Evolutionary conservation across 2,329 filamentous ascomycete genomes (phyloP), one percentile per base, ranked within the genome.

Genomic region (Exophiala viscosa): DNA sequence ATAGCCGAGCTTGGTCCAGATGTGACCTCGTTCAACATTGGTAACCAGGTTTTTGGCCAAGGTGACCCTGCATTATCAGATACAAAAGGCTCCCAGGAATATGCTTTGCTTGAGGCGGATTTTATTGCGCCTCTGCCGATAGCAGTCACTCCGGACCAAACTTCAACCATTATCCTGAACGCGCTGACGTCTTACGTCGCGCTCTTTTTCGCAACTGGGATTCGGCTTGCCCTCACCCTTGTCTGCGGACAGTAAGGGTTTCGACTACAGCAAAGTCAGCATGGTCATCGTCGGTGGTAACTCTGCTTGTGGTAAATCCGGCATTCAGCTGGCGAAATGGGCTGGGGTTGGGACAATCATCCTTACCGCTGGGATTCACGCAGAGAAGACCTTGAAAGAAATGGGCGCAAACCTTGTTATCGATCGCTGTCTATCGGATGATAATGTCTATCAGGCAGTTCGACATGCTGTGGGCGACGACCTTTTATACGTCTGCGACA

Each of bases 1-100:
- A 23, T 46, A 4, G 33, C 36, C 32, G 5, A 46, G 23, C 32
- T 46, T 11, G 44, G 44, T 11, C 15, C 17, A 23, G 28, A 35
- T 15, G 44, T 46, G 11, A 46, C 14, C n/a, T 9, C 32, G 5
- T 46, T 46, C 44, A 46, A 36, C 13, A n/a, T 46, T 10, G 44
- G 44, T 5, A 15, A 46, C 32, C 2, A 38, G 33, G 44, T 46
- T 32, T 36, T 46, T 17, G 33, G 44, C 14, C 44, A 46, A 23
- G 44, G 44, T 18, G 44, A 46, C 13, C 44, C 44, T n/a, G 32
- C 15, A 5, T 15, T 46, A 17, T 36, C 44, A 14, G 44, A 46
- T 18, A 46, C 44, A 8, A 46, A 46, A 8, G 44, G 44, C 15
- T 35, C 44, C 2, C 44, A 46, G 15, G 44, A 46, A 46, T 46